These are phyloP conservation scores for Tuber calosporum DNA, from an alignment of 495 filamentous ascomycete species.

Conservation along the genomic window DNA sequence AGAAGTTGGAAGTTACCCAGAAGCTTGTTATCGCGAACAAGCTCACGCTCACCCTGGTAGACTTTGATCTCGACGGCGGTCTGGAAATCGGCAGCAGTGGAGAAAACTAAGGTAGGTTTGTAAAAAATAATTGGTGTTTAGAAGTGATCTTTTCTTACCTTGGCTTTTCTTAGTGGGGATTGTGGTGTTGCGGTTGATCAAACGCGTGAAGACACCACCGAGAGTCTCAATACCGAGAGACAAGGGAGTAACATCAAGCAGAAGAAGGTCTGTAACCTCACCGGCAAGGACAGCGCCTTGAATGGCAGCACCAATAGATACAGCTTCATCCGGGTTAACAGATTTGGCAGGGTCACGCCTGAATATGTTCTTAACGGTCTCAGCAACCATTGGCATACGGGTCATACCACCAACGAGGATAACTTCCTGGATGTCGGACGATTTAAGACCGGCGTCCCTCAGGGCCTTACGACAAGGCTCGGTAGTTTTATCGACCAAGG, in stretches of 20 bases:
- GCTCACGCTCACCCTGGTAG: constrained; percentile 99
- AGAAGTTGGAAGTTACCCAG: constrained; percentile 99
- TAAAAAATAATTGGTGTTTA: not conserved
- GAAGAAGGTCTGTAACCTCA: constrained; percentile 91
- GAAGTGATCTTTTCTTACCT: constrained; percentile 26
- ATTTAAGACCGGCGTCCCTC: constrained; percentile 89
- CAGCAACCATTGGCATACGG: constrained; percentile 98
- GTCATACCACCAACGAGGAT: constrained; percentile 99
- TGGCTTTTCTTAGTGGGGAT: constrained; percentile 99
- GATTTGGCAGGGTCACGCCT: constrained; percentile 97
- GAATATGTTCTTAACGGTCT: constrained; percentile 96
- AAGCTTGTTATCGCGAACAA: constrained; percentile 97
- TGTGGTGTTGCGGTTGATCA: constrained; percentile 99
- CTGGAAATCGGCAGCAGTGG: constrained; percentile 98
- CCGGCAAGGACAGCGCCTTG: constrained; percentile 95
- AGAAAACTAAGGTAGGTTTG: constrained; percentile 56
- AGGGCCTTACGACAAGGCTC: constrained; percentile 95
- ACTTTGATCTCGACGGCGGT: constrained; percentile 99
- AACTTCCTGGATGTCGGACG: constrained; percentile 96
- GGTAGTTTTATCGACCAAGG: constrained; percentile 74
- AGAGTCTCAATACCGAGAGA: constrained; percentile 99
- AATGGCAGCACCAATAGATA: constrained; percentile 95
- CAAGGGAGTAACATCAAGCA: constrained; percentile 94
- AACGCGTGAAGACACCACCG: constrained; percentile 95
- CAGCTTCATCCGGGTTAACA: constrained; percentile 98